phyloP scores from a whole-genome alignment of 225 moss, liverwort and hornwort genomes.

The Sphagnum contortum region DNA sequence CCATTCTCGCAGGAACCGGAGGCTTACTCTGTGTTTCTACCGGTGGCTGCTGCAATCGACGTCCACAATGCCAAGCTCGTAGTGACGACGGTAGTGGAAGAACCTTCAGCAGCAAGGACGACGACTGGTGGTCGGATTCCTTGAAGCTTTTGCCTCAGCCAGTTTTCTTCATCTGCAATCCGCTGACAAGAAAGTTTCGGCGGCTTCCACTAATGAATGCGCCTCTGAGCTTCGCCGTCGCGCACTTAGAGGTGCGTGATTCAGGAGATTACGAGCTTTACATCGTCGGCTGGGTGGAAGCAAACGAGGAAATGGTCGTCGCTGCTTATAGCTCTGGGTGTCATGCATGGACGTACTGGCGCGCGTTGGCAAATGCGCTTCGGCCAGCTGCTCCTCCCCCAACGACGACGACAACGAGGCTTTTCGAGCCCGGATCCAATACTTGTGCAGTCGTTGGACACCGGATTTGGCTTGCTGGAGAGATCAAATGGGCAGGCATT shows the following conservation, averaged over 20 bases:
- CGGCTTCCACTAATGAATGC: slow-evolving; percentile 26
- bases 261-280: slow-evolving; percentile 28
- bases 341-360: slow-evolving; percentile 35
- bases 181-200: slow-evolving; percentile 23
- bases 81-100: no score
- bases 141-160: slow-evolving; percentile 26
- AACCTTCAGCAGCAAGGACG: no score
- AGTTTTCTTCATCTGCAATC: slow-evolving; percentile 28
- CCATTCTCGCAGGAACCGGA: slow-evolving; percentile 23
- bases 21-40: slow-evolving; percentile 20
- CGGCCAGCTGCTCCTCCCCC: slow-evolving; percentile 12
- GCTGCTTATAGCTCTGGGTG: slow-evolving; percentile 22
- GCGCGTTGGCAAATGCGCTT: slow-evolving; percentile 23
- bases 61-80: no score
- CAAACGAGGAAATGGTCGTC: slow-evolving; percentile 24
- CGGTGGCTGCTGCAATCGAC: no score
- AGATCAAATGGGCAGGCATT: slow-evolving; percentile 27
- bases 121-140: neutral
- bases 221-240: slow-evolving; percentile 18
- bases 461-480: slow-evolving; percentile 37
- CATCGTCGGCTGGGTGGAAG: slow-evolving; percentile 26
- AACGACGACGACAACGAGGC: neutral
- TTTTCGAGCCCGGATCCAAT: neutral
- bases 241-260: slow-evolving; percentile 23
- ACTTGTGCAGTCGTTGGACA: slow-evolving; percentile 14